Evolutionary conservation across 352 stramenopile genomes (phyloP), one percentile per base, ranked within the genome.

Genomic region (Lagenidium sp.): DNA sequence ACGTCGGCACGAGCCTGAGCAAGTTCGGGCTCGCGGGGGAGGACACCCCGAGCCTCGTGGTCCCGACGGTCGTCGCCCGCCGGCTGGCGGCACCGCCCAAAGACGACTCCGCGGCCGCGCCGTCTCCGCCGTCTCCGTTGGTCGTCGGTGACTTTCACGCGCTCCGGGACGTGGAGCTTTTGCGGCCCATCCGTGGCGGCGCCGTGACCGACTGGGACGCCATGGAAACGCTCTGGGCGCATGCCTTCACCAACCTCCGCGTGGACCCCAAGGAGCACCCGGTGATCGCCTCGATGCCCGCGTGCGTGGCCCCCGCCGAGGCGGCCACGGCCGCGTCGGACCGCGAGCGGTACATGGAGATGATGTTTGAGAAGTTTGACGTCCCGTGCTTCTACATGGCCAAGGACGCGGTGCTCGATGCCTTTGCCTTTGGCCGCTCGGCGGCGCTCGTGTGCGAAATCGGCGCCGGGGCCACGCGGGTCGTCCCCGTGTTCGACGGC

Each of bases 11-110:
- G 36, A 74, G 83, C 41, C 72, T 75, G 30, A 89, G 82, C 60
- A 96, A 96, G 49, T 98, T 98, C 64, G 94, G 94, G 19, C 92
- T 97, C 49, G 91, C 92, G 11, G 94, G 94, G 6, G 92, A 98
- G 47, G 94, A 97, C 65, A 94, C 83, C 45, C 94, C 94, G 19
- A 91, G 95, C 50, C 53, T 94, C 36, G 83, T 96, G 21, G 32
- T 95, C 6, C 76, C 86, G 4, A 96, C 84, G 1, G 50, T 68
- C 22, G 73, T 92, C 18, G 81, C 72, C 2, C 49, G 42, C 25
- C 59, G 61, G 6, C 55, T 59, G 3, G 26, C 19, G 11, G 12
- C 31, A 25, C 8, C 34, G 0, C 36, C 41, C n/a, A 24, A 50
- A 23, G 7, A 20, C 23, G 42, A 37, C 20, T 23, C n/a, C 4